Conservation (phyloP, 2,329 filamentous ascomycete species). For the Microdochium trichocladiopsis region DNA sequence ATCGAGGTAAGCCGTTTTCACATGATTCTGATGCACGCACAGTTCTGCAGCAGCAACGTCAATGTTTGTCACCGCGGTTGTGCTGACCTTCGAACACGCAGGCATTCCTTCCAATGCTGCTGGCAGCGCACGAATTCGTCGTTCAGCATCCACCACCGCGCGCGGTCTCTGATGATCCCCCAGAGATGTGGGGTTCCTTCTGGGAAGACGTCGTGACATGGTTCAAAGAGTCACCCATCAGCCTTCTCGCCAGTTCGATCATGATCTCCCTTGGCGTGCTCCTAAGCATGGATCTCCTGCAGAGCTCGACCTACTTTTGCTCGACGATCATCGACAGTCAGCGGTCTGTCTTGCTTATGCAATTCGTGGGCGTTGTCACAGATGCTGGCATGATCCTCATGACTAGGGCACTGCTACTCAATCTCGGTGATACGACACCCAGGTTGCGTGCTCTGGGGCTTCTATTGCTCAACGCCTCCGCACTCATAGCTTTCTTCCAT, state of each 20-base stretch:
- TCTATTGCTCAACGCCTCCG: slow-evolving; percentile 29
- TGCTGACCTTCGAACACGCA: too few relatives aligned
- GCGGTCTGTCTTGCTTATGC: slow-evolving; percentile 28
- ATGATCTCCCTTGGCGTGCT: slow-evolving; percentile 36
- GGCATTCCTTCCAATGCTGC: slow-evolving; percentile 38
- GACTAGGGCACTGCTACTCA: slow-evolving; percentile 43
- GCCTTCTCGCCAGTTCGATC: slow-evolving; percentile 25
- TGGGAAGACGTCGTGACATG: slow-evolving; percentile 41
- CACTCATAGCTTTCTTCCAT: slow-evolving; percentile 27
- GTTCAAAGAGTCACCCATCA: slow-evolving; percentile 33
- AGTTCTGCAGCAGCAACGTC: too few relatives aligned
- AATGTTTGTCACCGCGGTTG: neutral
- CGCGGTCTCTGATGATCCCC: slow-evolving; percentile 35
- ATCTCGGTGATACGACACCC: slow-evolving; percentile 38
- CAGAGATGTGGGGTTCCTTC: slow-evolving; percentile 32
- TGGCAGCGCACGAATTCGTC: slow-evolving; percentile 37
- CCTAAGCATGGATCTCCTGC: slow-evolving; percentile 26
- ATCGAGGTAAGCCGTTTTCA: slow-evolving; percentile 31
- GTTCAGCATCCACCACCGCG: slow-evolving; percentile 16
- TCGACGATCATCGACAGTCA: slow-evolving; percentile 32
- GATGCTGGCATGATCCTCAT: slow-evolving; percentile 40
- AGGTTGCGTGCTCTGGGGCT: slow-evolving; percentile 37
- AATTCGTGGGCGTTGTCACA: slow-evolving; percentile 35
- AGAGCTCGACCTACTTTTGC: slow-evolving; percentile 45
- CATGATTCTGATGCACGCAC: neutral